Percentiles rank a stretch among this genome's conserved stretches.
These are phyloP conservation scores for Colletotrichum ledebouriae DNA, from an alignment of 2,329 filamentous ascomycete species.

Conservation along the genomic window DNA sequence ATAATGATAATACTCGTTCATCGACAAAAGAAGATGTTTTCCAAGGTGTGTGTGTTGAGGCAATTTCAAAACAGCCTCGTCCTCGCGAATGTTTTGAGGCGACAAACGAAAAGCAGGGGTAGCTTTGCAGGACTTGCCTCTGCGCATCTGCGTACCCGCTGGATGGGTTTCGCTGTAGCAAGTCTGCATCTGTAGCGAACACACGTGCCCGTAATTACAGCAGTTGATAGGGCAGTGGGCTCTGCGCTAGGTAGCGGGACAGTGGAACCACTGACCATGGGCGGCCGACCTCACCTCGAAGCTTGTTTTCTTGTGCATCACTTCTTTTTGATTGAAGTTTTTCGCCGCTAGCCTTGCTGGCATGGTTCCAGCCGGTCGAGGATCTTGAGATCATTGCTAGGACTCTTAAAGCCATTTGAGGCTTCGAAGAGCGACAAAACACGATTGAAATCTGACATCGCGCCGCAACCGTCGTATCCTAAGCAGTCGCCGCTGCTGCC, in stretches of 20 bases:
- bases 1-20: slow-evolving; percentile 35
- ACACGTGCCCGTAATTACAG: slow-evolving; percentile 41
- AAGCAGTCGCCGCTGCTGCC: slow-evolving; percentile 4
- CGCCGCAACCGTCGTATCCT: neutral
- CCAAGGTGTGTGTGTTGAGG: neutral
- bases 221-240: slow-evolving; percentile 44
- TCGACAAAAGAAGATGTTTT: neutral
- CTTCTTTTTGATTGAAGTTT: slow-evolving; percentile 21
- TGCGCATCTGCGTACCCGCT: slow-evolving; percentile 11
- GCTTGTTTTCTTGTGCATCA: slow-evolving; percentile 32
- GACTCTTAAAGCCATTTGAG: neutral
- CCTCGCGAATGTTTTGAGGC: slow-evolving; percentile 16
- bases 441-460: slow-evolving; percentile 1
- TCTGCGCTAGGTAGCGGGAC: slow-evolving; percentile 30
- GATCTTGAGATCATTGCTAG: neutral
- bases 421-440: neutral
- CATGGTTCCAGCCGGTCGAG: slow-evolving; percentile 8
- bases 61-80: neutral
- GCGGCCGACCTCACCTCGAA: slow-evolving; percentile 31
- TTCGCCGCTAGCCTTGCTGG: slow-evolving; percentile 3
- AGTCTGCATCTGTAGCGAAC: slow-evolving; percentile 33
- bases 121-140: neutral
- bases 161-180: slow-evolving; percentile 27
- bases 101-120: slow-evolving; percentile 11
- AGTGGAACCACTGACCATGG: slow-evolving; percentile 26